phyloP scores from a whole-genome alignment of 2,329 filamentous ascomycete genomes.

The Epichloe gansuensis region DNA sequence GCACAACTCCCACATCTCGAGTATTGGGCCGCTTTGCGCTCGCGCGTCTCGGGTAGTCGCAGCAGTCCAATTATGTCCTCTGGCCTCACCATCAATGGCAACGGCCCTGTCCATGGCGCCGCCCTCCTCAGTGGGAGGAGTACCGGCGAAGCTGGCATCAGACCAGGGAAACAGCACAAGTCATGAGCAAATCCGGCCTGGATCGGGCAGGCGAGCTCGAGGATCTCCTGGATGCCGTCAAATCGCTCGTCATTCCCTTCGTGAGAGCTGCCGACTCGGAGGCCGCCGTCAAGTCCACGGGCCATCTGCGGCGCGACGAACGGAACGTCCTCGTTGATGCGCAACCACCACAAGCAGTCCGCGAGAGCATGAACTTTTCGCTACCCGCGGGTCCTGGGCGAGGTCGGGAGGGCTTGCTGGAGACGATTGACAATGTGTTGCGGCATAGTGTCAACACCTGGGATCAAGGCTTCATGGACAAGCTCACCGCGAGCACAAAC shows the following conservation, averaged over 20 bases:
- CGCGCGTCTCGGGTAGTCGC: too few species aligned
- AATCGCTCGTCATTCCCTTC: conserved; percentile 2
- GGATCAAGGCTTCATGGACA: conserved; percentile 93
- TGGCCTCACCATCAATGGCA: too few species aligned
- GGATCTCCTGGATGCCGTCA: conserved; percentile 3
- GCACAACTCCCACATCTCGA: too few species aligned
- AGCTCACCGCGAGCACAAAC: conserved; percentile 83
- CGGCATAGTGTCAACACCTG: conserved; percentile 93
- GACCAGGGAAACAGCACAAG: background rate
- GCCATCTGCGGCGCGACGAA: background rate
- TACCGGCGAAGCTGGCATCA: too few species aligned
- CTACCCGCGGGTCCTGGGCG: conserved; percentile 42
- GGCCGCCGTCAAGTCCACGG: background rate
- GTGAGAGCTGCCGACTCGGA: conserved; percentile 1
- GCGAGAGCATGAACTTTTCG: conserved; percentile 12
- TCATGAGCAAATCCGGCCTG: background rate
- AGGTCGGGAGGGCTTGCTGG: conserved; percentile 62
- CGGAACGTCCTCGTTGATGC: background rate
- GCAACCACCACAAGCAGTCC: background rate
- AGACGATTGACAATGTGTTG: conserved; percentile 57
- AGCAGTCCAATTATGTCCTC: too few species aligned
- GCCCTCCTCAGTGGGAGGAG: too few species aligned
- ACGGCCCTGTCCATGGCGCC: too few species aligned
- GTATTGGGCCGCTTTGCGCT: too few species aligned
- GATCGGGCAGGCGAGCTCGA: conserved; percentile 2